These are phyloP conservation scores for Beta corolliflora DNA, from an alignment of 179 eudicot species.

Conservation along the genomic window DNA sequence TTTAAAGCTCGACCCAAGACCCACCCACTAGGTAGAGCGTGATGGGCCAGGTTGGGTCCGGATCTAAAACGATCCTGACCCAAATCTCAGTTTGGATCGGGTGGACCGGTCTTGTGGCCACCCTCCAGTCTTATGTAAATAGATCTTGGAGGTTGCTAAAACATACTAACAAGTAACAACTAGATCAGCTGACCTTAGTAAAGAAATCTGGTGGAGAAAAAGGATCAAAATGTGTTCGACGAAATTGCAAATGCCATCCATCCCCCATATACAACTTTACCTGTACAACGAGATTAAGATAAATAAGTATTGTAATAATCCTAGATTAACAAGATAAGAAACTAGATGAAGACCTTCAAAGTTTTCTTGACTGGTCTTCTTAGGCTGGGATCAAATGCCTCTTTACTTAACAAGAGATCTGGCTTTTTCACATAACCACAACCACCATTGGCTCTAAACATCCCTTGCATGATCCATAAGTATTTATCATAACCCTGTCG, in stretches of 20 bases:
- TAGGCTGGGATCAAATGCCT: slow-evolving; percentile 37
- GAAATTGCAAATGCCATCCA: slow-evolving; percentile 61
- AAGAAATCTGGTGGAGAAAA: slow-evolving; percentile 73
- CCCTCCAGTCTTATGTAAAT: too few relatives aligned
- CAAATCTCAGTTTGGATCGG: too few relatives aligned
- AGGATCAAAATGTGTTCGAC: slow-evolving; percentile 47
- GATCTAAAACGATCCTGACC: too few relatives aligned
- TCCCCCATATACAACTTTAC: slow-evolving; percentile 52
- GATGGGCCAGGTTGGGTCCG: too few relatives aligned
- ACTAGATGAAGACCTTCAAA: slow-evolving; percentile 44
- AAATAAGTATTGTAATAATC: neutral
- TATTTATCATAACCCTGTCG: slow-evolving; percentile 58
- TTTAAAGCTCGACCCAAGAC: too few relatives aligned
- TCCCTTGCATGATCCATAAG: slow-evolving; percentile 59
- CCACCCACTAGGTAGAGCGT: too few relatives aligned
- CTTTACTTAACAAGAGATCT: slow-evolving; percentile 40
- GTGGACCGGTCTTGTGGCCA: too few relatives aligned
- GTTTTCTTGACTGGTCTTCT: slow-evolving; percentile 31
- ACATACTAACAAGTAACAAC: neutral
- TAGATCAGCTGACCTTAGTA: slow-evolving; percentile 30
- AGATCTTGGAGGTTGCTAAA: slow-evolving; percentile 29
- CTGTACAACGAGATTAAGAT: slow-evolving; percentile 10
- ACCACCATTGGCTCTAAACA: slow-evolving; percentile 69
- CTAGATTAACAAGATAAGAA: neutral
- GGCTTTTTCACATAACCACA: slow-evolving; percentile 71